Base-by-base conservation (phyloP, 2,329 filamentous ascomycete genomes). In the Aspergillus caelatus region DNA sequence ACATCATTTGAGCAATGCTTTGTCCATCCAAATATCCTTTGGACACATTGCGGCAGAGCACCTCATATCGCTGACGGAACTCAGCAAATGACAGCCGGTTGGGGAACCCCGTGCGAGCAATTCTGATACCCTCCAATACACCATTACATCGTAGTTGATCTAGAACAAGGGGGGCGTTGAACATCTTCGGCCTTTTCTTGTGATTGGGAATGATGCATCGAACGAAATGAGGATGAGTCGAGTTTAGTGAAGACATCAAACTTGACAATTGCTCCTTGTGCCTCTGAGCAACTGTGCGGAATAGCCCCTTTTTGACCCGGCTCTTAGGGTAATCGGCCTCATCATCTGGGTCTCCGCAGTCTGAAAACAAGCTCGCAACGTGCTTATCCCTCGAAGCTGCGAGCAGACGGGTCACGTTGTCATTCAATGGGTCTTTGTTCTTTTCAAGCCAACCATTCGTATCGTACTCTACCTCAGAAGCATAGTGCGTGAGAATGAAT, bases 241-340 rank as follows among this genome's bases (percentile, higher is more conserved):
- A 96, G 77, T 99, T 91, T 19, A 99, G 86, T 73, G 98, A 93
- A 16, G 86, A 85, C 95, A 99, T 99, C 63, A 99, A 82, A 65
- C 89, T 96, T n/a, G 93, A 92, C n/a, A 99, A 86, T 71, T 98
- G 94, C 77, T 99, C 95, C 79, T 99, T 99, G 83, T 99, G 95
- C 71, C 93, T 87, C 76, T 99, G 95, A 7, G 95, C 95, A 6
- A 96, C 96, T 0, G 95, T 99, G 36, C 95, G 89, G 85, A 99
- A 99, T 4, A 99, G 85, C 0, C 95, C 96, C 79, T 95, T 97
- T 83, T 99, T 99, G 62, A 99, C 94, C 26, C 94, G 88, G 73
- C 89, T 97, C 64, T 85, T 84, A 45, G 88, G 85, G 30, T 87
- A 87, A 11, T 87, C 89, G 26, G 78, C 72, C 32, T 92, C 91